Evolutionary conservation across 805 yeast genomes (phyloP).

Genomic region (Schwanniomyces vanrijiae): DNA sequence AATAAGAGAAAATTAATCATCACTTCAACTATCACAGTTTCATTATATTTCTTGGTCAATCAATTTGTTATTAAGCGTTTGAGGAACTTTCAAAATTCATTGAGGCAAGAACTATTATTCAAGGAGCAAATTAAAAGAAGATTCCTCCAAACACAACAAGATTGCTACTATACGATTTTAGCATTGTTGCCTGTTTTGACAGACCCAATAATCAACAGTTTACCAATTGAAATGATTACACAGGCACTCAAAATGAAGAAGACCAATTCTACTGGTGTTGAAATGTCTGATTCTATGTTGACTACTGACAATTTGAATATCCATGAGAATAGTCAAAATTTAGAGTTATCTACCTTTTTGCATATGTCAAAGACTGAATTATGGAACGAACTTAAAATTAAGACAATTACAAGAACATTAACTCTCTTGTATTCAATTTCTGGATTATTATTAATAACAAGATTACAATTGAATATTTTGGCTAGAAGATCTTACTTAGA

Average conservation of each 20-base stretch:
- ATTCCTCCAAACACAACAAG: conserved; percentile 89
- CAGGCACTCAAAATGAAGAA: conserved; percentile 66
- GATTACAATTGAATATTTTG: conserved; percentile 82
- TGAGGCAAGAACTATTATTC: conserved; percentile 40
- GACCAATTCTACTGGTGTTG: conserved; percentile 19
- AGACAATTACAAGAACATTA: conserved; percentile 70
- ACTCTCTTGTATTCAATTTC: conserved; percentile 69
- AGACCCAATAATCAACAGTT: conserved; percentile 56
- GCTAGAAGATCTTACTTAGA: conserved; percentile 85
- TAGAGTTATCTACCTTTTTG: conserved; percentile 20
- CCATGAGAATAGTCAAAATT: conserved; percentile 26
- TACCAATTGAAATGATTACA: conserved; percentile 75
- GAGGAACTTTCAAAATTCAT: conserved; percentile 38
- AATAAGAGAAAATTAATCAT: conserved; percentile 36
- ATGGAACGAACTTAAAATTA: conserved; percentile 80
- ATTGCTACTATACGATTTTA: conserved; percentile 79
- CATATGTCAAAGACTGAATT: conserved; percentile 48
- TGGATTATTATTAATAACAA: conserved; percentile 71
- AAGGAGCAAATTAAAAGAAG: conserved; percentile 66
- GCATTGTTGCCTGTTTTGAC: conserved; percentile 79
- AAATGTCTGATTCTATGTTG: conserved; percentile 43
- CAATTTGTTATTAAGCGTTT: conserved; percentile 39
- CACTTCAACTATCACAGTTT: conserved; percentile 33
- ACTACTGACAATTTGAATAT: conserved; percentile 42
- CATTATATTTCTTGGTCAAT: conserved; percentile 35